These are phyloP conservation scores for Beauveria varroae DNA, from an alignment of 2,329 filamentous ascomycete species.

Conservation along the genomic window DNA sequence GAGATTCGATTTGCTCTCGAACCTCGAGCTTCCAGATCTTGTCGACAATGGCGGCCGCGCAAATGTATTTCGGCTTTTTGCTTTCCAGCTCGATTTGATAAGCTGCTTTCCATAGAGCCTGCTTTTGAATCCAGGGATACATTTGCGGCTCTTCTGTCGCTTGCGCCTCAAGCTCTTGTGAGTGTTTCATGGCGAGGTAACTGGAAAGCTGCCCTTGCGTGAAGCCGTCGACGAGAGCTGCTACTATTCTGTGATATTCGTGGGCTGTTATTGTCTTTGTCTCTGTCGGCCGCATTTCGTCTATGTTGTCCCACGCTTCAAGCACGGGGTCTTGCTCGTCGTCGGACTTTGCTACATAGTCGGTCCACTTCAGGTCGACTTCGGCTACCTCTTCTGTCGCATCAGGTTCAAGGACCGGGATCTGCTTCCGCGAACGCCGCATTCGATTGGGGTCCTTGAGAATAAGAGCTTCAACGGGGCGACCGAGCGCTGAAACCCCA, in stretches of 20 bases:
- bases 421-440: constrained; percentile 14
- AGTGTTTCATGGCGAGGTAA: constrained; percentile 28
- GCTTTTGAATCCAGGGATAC: constrained; percentile 6
- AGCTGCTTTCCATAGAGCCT: constrained; percentile 1
- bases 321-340: constrained; percentile 17
- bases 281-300: constrained; percentile 38
- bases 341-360: constrained; percentile 16
- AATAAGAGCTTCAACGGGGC: constrained; percentile 38
- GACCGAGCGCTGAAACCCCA: constrained; percentile 26
- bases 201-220: constrained; percentile 35
- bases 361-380: constrained; percentile 24
- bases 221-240: constrained; percentile 37
- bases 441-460: constrained; percentile 32
- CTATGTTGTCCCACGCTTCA: constrained; percentile 38
- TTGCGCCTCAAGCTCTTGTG: background rate
- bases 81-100: constrained; percentile 1
- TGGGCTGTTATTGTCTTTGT: constrained; percentile 28
- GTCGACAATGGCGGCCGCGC: constrained; percentile 2
- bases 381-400: background rate
- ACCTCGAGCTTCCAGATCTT: constrained; percentile 9
- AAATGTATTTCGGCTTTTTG: background rate
- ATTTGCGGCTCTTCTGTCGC: background rate
- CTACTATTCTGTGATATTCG: constrained; percentile 35
- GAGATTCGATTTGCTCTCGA: constrained; percentile 4
- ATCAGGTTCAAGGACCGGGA: constrained; percentile 16